A percentile compares a stretch with the other conserved stretches of the same genome.
Conservation (phyloP, 148 eudicot genomes). For the Fallopia convolvulus region DNA sequence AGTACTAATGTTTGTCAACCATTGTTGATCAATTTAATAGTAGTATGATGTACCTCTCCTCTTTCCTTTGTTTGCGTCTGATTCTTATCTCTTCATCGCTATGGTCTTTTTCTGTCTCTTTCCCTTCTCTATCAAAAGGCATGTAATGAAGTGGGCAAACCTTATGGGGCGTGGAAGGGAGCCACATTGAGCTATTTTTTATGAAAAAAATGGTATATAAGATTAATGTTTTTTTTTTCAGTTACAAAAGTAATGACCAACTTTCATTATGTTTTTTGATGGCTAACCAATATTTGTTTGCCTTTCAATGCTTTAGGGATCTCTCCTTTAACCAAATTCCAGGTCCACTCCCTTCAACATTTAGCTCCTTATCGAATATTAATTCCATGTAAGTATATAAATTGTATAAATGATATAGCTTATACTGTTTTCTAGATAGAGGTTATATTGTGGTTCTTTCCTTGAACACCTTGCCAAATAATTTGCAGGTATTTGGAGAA, state of each 20-base stretch:
- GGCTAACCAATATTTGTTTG: not conserved
- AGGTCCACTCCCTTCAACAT: conserved; percentile 63
- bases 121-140: conserved; percentile 32
- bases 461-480: not conserved
- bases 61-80: not conserved
- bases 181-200: no score
- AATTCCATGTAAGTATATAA: conserved; percentile 50
- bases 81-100: not conserved
- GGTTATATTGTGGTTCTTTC: not conserved
- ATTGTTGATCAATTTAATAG: not conserved
- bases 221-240: not conserved
- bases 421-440: not conserved
- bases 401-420: not conserved
- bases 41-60: not conserved
- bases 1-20: not conserved
- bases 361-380: conserved; percentile 56
- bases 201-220: not conserved
- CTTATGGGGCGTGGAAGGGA: conserved; percentile 64
- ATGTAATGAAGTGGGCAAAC: conserved; percentile 62
- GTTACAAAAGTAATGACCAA: not conserved
- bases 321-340: conserved; percentile 59
- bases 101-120: not conserved
- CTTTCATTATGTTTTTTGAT: not conserved
- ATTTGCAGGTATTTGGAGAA: conserved; percentile 73
- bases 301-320: conserved; percentile 44